Base-by-base conservation (phyloP, 805 yeast species). In the Candida koratica region DNA sequence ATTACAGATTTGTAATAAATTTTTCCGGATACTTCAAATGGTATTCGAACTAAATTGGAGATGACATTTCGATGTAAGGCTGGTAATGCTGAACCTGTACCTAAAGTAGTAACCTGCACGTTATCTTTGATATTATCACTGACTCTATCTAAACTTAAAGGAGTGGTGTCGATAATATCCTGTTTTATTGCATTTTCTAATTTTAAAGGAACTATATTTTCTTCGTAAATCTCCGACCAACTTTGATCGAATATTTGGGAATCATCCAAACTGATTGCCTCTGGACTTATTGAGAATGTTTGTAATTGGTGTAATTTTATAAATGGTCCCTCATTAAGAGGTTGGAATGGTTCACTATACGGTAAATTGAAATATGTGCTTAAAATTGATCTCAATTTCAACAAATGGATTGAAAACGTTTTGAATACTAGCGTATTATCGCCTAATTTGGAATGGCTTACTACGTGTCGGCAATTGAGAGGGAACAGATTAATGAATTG, bases 51-150 rank as follows among this genome's bases (percentile, higher is more conserved):
- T 16, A 88, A 55, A 13, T 85, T 84, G 0, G 93, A 82, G 11
- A 84, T 73, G 2, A 93, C 98, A 52, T 93, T 93, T 47, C 97
- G 70, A 47, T 78, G 76, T 40, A 77, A 75, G 0, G 95, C 78
- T 0, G 98, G 98, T 20, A 86, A 56, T 0, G 97, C 93, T 22
- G 94, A 81, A 0, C 97, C 97, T 0, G 98, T 93, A 3, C 98
- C 98, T 6, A 90, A 58, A 0, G 95, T 82, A 7, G 84, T 64
- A 0, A 81, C 60, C 49, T 85, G 87, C 1, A 81, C 81, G 43
- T 77, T 73, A 25, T 70, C 77, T 38, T 60, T 64, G 38, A 74
- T 60, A 0, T 53, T 17, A 5, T 29, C 19, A 11, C 6, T 24
- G 8, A 42, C 33, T 8, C 36, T 39, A 1, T 39, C 49, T 17